phyloP scores from a whole-genome alignment of 768 basidiomycete species.

The Guyanaporus albipodus region DNA sequence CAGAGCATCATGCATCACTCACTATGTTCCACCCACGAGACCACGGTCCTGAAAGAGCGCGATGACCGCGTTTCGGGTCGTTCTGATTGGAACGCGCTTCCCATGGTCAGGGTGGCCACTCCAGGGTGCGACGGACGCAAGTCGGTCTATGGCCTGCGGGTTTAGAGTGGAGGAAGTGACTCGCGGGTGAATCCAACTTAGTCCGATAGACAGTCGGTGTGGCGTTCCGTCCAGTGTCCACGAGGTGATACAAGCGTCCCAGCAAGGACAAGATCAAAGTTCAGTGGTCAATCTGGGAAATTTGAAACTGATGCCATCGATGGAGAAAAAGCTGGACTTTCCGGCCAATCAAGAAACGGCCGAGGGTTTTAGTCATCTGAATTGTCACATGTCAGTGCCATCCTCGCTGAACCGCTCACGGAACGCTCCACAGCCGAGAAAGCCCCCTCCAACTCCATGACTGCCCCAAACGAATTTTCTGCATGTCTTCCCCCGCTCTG shows the following conservation, averaged over 20 bases:
- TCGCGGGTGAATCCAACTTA: neutral
- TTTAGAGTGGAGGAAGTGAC: constrained; percentile 5
- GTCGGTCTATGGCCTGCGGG: constrained; percentile 11
- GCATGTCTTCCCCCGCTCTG: neutral
- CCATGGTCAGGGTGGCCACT: constrained; percentile 13
- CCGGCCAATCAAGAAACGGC: neutral
- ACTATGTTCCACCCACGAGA: constrained; percentile 2
- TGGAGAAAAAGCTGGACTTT: neutral
- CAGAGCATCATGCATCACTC: neutral
- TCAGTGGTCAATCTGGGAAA: constrained; percentile 6
- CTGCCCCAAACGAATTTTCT: neutral
- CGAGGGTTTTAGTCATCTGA: neutral
- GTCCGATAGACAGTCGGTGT: neutral
- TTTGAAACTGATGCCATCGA: constrained; percentile 9
- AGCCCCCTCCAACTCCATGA: neutral
- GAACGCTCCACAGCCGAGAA: neutral
- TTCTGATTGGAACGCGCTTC: constrained; percentile 2
- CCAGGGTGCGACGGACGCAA: neutral
- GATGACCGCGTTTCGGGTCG: neutral
- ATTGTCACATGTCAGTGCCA: neutral
- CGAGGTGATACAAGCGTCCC: too few relatives aligned
- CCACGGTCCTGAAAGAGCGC: constrained; percentile 3
- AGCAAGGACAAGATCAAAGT: neutral
- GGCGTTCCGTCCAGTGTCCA: neutral
- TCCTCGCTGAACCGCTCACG: neutral